Base-by-base conservation (phyloP, 148 eudicot genomes). In the Amaranthus cruentus region DNA sequence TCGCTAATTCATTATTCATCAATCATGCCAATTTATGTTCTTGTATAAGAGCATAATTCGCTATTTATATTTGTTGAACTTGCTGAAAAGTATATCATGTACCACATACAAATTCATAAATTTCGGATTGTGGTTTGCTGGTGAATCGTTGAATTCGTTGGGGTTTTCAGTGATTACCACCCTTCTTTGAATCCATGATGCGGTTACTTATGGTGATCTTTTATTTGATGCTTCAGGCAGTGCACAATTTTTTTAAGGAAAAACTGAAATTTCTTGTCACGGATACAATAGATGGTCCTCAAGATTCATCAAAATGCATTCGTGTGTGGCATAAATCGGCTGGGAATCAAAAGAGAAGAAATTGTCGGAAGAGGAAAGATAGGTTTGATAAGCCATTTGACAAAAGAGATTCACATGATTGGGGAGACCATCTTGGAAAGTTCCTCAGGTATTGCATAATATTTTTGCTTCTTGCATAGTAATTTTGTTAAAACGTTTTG, bases 181-280 rank as follows among this genome's bases (percentile, higher is more conserved):
- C 18, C 18, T 18, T 18, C 18, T 18, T 18, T 18, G 2, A 28
- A 28, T 28, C 2, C 38, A 28, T 28, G 38, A 2, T 28, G 38
- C 38, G 1, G 38, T 28, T 28, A 28, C 38, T 55, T 6, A 57
- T 70, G 60, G 49, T 48, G 60, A 67, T 14, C 44, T 18, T 61
- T 4, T 70, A 55, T 71, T 58, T 42, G 71, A 63, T 70, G 71
- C 64, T 87, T 76, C 91, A 94, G 98, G 90, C 87, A 52, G 77
- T 95, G 78, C 99, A 95, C 84, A 88, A 83, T 62, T 95, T 95
- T 79, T 91, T 95, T 87, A 95, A 95, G 84, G 94, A 88, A 76
- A 88, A 87, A 69, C 42, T 91, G 80, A 90, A 83, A 46, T 90
- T 90, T 80, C 89, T 95, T 48, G 91, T 90, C 49, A 95, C 99